Conservation (phyloP, 257 asterid genomes). For the Jacaranda mimosifolia region DNA sequence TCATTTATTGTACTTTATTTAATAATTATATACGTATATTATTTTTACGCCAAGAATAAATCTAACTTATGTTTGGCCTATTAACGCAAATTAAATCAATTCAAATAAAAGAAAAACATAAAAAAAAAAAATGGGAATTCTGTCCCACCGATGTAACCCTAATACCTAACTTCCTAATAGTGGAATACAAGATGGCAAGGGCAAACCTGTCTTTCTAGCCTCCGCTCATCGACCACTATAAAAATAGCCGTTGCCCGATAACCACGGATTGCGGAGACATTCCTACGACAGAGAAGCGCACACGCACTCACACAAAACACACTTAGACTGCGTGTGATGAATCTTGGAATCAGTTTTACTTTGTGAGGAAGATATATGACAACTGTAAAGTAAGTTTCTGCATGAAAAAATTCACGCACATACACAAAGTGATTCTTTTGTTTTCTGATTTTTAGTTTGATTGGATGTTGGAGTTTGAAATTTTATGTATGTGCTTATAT, state of each 20-base stretch:
- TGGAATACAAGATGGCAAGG: slow-evolving; percentile 16
- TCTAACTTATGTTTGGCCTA: no score
- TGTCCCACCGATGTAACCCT: slow-evolving; percentile 14
- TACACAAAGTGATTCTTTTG: not conserved
- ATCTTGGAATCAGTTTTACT: not conserved
- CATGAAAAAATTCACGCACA: slow-evolving; percentile 5
- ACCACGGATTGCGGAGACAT: not conserved
- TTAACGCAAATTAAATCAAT: no score
- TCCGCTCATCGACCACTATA: not conserved
- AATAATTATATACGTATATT: not conserved
- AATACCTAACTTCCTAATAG: not conserved
- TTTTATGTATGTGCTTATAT: not conserved
- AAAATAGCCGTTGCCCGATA: slow-evolving; percentile 37
- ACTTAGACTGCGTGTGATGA: not conserved
- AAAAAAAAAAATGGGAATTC: not conserved
- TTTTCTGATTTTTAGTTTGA: slow-evolving; percentile 24
- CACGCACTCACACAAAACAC: not conserved
- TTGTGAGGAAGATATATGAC: slow-evolving; percentile 21
- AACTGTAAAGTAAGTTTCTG: slow-evolving; percentile 30
- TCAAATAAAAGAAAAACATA: not conserved
- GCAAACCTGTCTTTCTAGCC: slow-evolving; percentile 8
- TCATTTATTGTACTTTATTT: not conserved
- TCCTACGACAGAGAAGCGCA: not conserved
- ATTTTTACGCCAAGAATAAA: not conserved
- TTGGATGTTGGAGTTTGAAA: not conserved